These are phyloP conservation scores for Picochlorum costavermella DNA, from an alignment of 139 green algal species.

Conservation along the genomic window DNA sequence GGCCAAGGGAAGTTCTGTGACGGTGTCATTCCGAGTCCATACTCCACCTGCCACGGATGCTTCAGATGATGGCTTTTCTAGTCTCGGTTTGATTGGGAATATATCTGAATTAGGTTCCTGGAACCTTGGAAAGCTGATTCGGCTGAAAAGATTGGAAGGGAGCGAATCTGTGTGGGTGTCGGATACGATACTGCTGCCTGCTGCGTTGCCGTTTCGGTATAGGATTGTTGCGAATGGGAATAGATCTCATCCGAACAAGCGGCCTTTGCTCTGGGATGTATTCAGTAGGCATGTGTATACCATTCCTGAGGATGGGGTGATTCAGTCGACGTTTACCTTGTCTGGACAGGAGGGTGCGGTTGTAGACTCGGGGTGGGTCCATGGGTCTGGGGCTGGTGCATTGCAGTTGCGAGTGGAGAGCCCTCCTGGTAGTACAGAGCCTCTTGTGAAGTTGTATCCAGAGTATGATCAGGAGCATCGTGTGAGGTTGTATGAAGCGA, in stretches of 20 bases:
- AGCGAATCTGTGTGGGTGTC: conserved; percentile 7
- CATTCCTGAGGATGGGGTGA: conserved; percentile 13
- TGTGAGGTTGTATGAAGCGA: conserved; percentile 35
- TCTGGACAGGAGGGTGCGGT: neutral
- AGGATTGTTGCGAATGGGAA: conserved; percentile 35
- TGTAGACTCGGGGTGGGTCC: conserved; percentile 34
- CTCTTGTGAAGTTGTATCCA: conserved; percentile 25
- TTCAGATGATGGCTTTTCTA: neutral
- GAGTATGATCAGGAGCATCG: conserved; percentile 9
- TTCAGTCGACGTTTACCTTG: neutral
- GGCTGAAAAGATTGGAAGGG: conserved; percentile 3
- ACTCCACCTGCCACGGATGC: too few relatives aligned
- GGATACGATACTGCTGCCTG: neutral
- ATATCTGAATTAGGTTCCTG: neutral
- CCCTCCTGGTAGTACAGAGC: conserved; percentile 25
- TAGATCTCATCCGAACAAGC: conserved; percentile 33
- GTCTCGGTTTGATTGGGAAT: neutral
- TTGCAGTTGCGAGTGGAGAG: conserved; percentile 42
- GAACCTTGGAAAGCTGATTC: neutral
- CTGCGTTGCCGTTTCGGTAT: conserved; percentile 27
- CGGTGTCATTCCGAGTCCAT: too few relatives aligned
- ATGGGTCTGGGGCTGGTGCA: conserved; percentile 18
- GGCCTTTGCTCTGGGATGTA: conserved; percentile 36
- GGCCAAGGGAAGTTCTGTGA: too few relatives aligned
- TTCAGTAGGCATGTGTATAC: neutral